Evolutionary conservation across 257 asterid species (phyloP).

Genomic region (Hygrophila difformis): DNA sequence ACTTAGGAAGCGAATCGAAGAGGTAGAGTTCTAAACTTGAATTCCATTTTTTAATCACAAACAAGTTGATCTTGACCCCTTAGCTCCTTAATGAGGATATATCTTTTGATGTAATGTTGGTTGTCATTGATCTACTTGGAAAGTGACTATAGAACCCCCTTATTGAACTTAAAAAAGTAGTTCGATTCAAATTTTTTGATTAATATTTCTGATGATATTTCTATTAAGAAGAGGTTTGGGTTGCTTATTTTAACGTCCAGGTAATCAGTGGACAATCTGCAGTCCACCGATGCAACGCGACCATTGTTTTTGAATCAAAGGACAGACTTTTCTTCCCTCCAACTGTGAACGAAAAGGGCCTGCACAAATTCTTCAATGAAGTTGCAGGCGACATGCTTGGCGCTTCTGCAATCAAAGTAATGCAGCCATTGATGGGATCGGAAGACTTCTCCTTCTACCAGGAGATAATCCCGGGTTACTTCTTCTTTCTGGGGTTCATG

Average conservation of each 20-base stretch:
- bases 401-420: constrained; percentile 28
- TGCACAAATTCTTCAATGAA: constrained; percentile 46
- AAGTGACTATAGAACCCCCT: too few relatives aligned
- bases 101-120: too few relatives aligned
- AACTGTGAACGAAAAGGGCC: constrained; percentile 42
- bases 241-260: too few relatives aligned
- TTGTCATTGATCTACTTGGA: too few relatives aligned
- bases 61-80: too few relatives aligned
- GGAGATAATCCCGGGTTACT: constrained; percentile 77
- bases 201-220: too few relatives aligned
- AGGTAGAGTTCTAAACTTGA: too few relatives aligned
- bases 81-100: too few relatives aligned
- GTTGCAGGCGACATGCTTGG: constrained; percentile 72
- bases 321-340: constrained; percentile 61
- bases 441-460: constrained; percentile 84
- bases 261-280: constrained; percentile 76
- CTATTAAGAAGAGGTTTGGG: too few relatives aligned
- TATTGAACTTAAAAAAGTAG: too few relatives aligned
- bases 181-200: too few relatives aligned
- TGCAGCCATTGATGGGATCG: constrained; percentile 75
- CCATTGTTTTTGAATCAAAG: constrained; percentile 35
- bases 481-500: constrained; percentile 62
- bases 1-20: constrained; percentile 69
- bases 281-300: constrained; percentile 90
- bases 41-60: too few relatives aligned